A percentile compares a stretch with the other conserved stretches of the same genome.
These are phyloP conservation scores for Chlorella ohadii DNA, from an alignment of 139 green algal genomes.

Conservation along the genomic window DNA sequence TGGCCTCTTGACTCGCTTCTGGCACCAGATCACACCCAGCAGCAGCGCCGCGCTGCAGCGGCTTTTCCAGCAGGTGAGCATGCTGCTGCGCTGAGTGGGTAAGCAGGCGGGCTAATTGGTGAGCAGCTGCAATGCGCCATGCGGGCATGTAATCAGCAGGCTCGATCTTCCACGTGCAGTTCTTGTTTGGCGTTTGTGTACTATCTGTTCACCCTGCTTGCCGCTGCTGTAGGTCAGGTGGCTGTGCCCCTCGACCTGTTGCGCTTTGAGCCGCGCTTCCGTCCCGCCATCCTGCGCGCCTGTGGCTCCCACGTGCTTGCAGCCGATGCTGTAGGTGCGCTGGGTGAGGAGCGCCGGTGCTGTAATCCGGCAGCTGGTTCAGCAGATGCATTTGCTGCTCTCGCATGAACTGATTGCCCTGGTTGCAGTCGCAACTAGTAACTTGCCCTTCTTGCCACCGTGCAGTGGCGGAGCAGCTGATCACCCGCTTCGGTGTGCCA, in stretches of 20 bases:
- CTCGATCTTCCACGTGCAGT: too few relatives aligned
- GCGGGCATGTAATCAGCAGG: too few relatives aligned
- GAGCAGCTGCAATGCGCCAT: too few relatives aligned
- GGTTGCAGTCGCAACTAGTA: too few relatives aligned
- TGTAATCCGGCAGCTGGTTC: too few relatives aligned
- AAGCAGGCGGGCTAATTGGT: too few relatives aligned
- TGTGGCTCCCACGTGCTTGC: slow-evolving; percentile 57
- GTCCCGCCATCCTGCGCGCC: slow-evolving; percentile 42
- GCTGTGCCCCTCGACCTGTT: slow-evolving; percentile 47
- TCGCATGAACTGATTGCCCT: too few relatives aligned
- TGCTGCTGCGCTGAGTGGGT: too few relatives aligned
- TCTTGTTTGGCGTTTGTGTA: too few relatives aligned
- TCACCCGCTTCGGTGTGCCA: slow-evolving; percentile 27
- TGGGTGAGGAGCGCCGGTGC: too few relatives aligned
- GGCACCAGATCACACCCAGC: not conserved
- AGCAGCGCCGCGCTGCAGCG: not conserved
- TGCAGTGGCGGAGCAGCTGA: slow-evolving; percentile 44
- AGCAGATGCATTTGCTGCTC: too few relatives aligned
- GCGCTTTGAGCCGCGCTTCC: not conserved
- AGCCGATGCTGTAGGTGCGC: slow-evolving; percentile 28
- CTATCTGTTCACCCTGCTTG: too few relatives aligned
- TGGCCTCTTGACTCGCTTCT: slow-evolving; percentile 57
- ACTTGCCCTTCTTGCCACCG: not conserved
- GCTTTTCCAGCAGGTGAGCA: not conserved
- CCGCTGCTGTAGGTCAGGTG: slow-evolving; percentile 1